Base-by-base conservation (phyloP, 1,284 basidiomycete genomes). In the Polyporus tsugae region DNA sequence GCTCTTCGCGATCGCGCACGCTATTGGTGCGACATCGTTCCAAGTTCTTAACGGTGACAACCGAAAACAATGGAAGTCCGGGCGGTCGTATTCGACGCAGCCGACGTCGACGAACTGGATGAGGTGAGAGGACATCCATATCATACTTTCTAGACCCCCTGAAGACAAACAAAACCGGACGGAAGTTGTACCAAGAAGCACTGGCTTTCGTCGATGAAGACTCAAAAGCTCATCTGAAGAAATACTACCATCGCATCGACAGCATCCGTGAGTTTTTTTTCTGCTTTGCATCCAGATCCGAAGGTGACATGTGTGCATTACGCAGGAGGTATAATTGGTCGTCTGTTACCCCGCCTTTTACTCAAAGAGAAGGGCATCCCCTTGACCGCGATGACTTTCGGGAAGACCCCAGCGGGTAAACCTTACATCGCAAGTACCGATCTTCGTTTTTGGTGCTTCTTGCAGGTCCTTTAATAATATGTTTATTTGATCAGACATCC, bases 321-420 rank as follows among this genome's bases (percentile, higher is more conserved):
- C 67, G 29, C 66, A 93, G 93, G 94, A 68, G 88, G 89, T 63
- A 80, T 95, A 36, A 86, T 94, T 69, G 92, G 93, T 22, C 85
- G 88, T 25, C 83, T 95, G 29, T 84, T 95, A 1, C 87, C 89
- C 53, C 85, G 90, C 29, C 80, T 86, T 65, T 80, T 92, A 67
- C 83, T 94, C 55, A 81, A 83, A 69, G 83, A 88, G 72, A 84
- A 83, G 65, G 89, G 87, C 19, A 74, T 92, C 6, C 68, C 82
- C 17, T 79, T 80, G 58, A 75, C 80, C 29, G 76, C 80, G 13
- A 85, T 92, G 80, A 73, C 78, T 4, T 89, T 94, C 74, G 82
- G 78, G 17, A 77, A 79, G 62, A 94, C 93, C 0, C 77, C 84
- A 64, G 78, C 85, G 33, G 89, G 90, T 58, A 95, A 95, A 77